These are phyloP conservation scores for Fraxinus platypoda DNA, from an alignment of 305 asterid species.

Conservation along the genomic window DNA sequence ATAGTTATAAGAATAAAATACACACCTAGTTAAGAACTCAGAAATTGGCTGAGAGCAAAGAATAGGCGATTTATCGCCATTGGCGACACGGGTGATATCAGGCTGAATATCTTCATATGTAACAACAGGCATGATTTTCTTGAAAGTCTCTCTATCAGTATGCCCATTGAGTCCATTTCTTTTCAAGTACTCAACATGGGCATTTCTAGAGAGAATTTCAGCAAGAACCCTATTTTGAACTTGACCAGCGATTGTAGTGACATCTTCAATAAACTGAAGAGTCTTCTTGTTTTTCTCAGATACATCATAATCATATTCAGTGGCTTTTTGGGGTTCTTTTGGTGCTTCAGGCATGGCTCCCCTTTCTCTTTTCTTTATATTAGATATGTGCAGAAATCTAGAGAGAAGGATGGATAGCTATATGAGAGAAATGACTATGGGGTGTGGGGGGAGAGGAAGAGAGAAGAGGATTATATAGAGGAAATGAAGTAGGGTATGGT, in stretches of 20 bases:
- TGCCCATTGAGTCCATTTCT: constrained; percentile 51
- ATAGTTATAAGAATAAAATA: not conserved
- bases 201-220: constrained; percentile 61
- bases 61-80: constrained; percentile 64
- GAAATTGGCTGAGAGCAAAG: constrained; percentile 67
- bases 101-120: constrained; percentile 64
- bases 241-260: constrained; percentile 52
- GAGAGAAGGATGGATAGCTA: not conserved
- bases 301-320: constrained; percentile 14
- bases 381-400: not conserved
- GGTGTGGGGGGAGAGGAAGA: constrained; percentile 28
- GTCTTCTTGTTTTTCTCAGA: constrained; percentile 39
- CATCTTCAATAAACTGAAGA: constrained; percentile 67
- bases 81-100: constrained; percentile 68
- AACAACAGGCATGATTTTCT: constrained; percentile 58
- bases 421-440: constrained; percentile 15
- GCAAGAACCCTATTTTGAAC: constrained; percentile 52
- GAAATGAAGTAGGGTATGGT: not conserved
- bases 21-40: constrained; percentile 75
- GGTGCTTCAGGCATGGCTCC: constrained; percentile 61
- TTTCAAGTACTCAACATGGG: constrained; percentile 54
- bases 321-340: constrained; percentile 17
- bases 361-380: not conserved
- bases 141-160: constrained; percentile 51
- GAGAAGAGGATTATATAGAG: constrained; percentile 44